A percentile compares a stretch with the other conserved stretches of the same genome.
Evolutionary conservation across 225 moss, liverwort and hornwort species (phyloP).

Genomic region (Physcomitrium patens): DNA sequence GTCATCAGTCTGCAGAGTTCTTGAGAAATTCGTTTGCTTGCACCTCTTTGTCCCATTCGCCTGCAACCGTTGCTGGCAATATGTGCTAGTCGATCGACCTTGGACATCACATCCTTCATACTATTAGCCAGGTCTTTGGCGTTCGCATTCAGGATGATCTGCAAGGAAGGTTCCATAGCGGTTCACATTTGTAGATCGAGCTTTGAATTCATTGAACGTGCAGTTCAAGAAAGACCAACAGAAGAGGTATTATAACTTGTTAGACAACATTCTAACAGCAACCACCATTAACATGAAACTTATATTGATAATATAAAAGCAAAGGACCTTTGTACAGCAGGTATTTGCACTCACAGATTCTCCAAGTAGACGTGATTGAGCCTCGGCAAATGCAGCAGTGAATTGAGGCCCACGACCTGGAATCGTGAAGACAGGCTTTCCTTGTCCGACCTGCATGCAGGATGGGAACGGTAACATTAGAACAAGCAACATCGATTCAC

Average conservation of each 20-base stretch:
- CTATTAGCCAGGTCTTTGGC: slow-evolving; percentile 54
- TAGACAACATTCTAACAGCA: neutral
- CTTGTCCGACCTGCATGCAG: slow-evolving; percentile 76
- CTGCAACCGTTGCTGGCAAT: slow-evolving; percentile 60
- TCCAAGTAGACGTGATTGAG: slow-evolving; percentile 81
- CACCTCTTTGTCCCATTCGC: slow-evolving; percentile 81
- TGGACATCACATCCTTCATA: slow-evolving; percentile 52
- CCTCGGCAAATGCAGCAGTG: slow-evolving; percentile 79
- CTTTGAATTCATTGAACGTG: neutral
- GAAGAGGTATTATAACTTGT: neutral
- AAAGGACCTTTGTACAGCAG: neutral
- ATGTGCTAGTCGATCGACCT: slow-evolving; percentile 38
- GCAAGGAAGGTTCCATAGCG: slow-evolving; percentile 30
- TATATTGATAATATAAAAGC: neutral
- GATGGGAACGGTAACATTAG: slow-evolving; percentile 1
- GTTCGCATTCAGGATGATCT: slow-evolving; percentile 62
- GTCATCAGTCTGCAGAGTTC: slow-evolving; percentile 41
- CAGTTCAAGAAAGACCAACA: neutral
- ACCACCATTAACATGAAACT: neutral
- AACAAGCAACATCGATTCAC: neutral
- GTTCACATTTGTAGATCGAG: neutral
- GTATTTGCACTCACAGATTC: slow-evolving; percentile 63
- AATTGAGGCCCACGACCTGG: slow-evolving; percentile 91
- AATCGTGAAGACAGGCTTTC: slow-evolving; percentile 86
- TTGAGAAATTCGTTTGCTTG: slow-evolving; percentile 71